phyloP scores from a whole-genome alignment of 2,329 filamentous ascomycete species.

The Ambrosiella cleistominuta region DNA sequence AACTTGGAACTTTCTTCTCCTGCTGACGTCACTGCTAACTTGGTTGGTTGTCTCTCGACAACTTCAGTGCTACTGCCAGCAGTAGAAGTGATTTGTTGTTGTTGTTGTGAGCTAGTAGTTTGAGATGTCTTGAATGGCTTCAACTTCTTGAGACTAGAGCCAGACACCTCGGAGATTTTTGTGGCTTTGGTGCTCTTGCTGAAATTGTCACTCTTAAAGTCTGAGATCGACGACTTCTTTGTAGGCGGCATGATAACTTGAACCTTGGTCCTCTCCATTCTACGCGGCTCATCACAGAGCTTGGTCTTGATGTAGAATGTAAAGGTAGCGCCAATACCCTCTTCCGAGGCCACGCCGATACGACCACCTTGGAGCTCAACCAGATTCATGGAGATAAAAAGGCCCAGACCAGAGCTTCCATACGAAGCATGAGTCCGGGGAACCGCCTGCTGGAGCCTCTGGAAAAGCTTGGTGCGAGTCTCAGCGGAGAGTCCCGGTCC shows the following conservation, averaged over 20 bases:
- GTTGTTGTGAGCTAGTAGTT: neutral
- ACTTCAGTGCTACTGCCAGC: too few relatives aligned
- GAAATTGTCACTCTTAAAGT: neutral
- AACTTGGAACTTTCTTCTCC: too few relatives aligned
- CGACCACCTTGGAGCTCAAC: conserved; percentile 64
- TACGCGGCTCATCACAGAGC: conserved; percentile 25
- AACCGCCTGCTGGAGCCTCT: conserved; percentile 50
- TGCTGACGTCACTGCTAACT: too few relatives aligned
- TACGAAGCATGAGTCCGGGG: conserved; percentile 56
- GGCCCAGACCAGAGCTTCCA: conserved; percentile 49
- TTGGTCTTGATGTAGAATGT: conserved; percentile 59
- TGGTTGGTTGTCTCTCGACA: too few relatives aligned
- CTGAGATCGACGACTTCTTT: neutral
- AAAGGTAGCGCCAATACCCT: conserved; percentile 55
- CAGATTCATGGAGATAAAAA: conserved; percentile 61
- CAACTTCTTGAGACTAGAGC: neutral
- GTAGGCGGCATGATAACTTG: neutral
- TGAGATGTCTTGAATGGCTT: neutral
- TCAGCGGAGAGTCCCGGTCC: conserved; percentile 48
- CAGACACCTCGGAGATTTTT: too few relatives aligned
- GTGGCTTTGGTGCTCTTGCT: neutral
- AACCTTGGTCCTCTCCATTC: neutral
- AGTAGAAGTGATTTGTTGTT: too few relatives aligned
- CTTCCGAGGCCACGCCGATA: conserved; percentile 51
- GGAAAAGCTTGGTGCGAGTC: conserved; percentile 49